phyloP scores from a whole-genome alignment of 345 rosid genomes.

The Moricandia arvensis region DNA sequence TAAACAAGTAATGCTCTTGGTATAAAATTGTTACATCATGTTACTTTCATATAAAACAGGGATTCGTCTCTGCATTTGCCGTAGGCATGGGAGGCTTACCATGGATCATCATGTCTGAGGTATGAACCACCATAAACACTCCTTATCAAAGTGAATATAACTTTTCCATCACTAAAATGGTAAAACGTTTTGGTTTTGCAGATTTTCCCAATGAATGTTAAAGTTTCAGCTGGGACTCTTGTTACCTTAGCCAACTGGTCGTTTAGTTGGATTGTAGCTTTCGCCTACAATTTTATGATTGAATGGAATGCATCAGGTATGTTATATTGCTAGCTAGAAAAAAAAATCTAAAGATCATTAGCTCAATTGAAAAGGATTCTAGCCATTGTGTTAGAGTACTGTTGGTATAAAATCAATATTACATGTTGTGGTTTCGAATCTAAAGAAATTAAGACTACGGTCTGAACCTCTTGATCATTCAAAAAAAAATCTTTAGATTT shows the following conservation, averaged over 20 bases:
- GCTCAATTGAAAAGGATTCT: too few relatives aligned
- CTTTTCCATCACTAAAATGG: neutral
- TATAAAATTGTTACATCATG: neutral
- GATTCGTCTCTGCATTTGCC: constrained; percentile 34
- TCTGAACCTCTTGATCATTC: too few relatives aligned
- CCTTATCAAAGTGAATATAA: neutral
- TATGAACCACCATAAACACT: constrained; percentile 13
- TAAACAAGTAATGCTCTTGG: neutral
- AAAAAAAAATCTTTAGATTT: too few relatives aligned
- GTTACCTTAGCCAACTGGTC: constrained; percentile 46
- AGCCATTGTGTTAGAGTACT: too few relatives aligned
- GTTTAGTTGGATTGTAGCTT: constrained; percentile 47
- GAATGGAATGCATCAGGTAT: constrained; percentile 54
- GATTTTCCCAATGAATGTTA: constrained; percentile 56
- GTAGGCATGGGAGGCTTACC: constrained; percentile 59
- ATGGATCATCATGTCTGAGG: constrained; percentile 71
- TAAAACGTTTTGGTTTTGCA: constrained; percentile 9
- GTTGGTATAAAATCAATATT: too few relatives aligned
- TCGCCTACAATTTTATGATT: constrained; percentile 50
- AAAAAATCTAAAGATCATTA: too few relatives aligned
- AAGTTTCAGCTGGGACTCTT: constrained; percentile 65
- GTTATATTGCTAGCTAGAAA: neutral
- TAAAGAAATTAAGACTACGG: too few relatives aligned
- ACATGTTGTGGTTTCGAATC: too few relatives aligned
- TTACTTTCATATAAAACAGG: constrained; percentile 32